Evolutionary conservation across 257 asterid species (phyloP).

Genomic region (Solanum tacnaense): DNA sequence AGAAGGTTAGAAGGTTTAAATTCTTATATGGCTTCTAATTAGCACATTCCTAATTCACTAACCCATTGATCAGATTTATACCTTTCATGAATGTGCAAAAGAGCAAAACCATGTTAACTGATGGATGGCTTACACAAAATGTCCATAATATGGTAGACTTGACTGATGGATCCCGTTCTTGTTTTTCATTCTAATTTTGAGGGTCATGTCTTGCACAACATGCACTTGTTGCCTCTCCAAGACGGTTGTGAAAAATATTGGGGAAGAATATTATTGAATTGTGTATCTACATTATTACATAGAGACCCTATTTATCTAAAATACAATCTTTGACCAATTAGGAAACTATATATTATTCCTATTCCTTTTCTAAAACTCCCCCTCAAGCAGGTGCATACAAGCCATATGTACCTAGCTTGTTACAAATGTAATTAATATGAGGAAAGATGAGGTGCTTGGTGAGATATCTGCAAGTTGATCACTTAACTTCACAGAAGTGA

Average conservation of each 20-base stretch:
- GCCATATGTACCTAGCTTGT: too few species aligned
- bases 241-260: not conserved
- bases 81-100: not conserved
- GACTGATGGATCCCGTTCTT: not conserved
- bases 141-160: not conserved
- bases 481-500: too few species aligned
- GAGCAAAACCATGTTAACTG: not conserved
- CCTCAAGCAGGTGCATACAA: too few species aligned
- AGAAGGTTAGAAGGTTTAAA: slow-evolving; percentile 56
- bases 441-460: too few species aligned
- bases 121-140: not conserved
- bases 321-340: too few species aligned
- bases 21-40: slow-evolving; percentile 1
- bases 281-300: too few species aligned
- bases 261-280: too few species aligned
- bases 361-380: too few species aligned
- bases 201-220: not conserved
- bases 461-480: too few species aligned
- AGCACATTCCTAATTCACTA: not conserved
- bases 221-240: not conserved
- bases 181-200: not conserved
- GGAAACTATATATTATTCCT: too few species aligned
- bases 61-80: not conserved
- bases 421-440: too few species aligned
- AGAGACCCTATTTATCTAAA: too few species aligned